Percentiles rank a stretch among this genome's conserved stretches.
Evolutionary conservation across 208 protist species (phyloP).

Genomic region (Leishmania mexicana): DNA sequence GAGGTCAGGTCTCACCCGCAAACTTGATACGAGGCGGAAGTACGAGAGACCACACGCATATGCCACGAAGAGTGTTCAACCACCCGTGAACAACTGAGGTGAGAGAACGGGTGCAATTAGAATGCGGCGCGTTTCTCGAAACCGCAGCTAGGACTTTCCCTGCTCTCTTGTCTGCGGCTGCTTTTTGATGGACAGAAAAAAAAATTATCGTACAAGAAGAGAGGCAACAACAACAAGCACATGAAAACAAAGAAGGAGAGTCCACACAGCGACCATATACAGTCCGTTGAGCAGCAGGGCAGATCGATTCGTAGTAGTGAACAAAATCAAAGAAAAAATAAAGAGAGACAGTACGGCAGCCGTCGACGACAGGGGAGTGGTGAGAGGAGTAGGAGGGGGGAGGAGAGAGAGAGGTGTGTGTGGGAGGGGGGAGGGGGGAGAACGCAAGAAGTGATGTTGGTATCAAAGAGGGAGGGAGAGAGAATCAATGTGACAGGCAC

Average conservation of each 20-base stretch:
- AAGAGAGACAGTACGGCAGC: not conserved
- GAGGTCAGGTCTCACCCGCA: not conserved
- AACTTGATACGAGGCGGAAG: not conserved
- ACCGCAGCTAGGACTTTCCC: not conserved
- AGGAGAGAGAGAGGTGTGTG: no score
- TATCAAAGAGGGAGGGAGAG: not conserved
- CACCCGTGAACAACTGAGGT: not conserved
- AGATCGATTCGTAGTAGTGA: not conserved
- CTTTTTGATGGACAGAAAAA: not conserved
- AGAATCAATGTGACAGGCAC: not conserved
- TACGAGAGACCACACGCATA: not conserved
- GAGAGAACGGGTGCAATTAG: not conserved
- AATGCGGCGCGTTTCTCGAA: not conserved
- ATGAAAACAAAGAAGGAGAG: not conserved
- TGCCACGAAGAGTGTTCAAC: not conserved
- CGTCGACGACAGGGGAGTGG: not conserved
- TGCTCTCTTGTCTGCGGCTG: not conserved
- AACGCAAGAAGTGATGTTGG: not conserved
- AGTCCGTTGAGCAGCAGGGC: not conserved
- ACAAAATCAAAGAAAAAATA: not conserved
- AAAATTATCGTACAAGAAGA: slow-evolving; percentile 3
- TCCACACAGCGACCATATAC: not conserved
- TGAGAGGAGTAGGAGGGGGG: no score
- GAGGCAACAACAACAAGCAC: slow-evolving; percentile 5
- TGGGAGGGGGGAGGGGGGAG: no score